A percentile compares a stretch with the other conserved stretches of the same genome.
Evolutionary conservation across 2,329 filamentous ascomycete species (phyloP).

Genomic region (Colletotrichum sp.): DNA sequence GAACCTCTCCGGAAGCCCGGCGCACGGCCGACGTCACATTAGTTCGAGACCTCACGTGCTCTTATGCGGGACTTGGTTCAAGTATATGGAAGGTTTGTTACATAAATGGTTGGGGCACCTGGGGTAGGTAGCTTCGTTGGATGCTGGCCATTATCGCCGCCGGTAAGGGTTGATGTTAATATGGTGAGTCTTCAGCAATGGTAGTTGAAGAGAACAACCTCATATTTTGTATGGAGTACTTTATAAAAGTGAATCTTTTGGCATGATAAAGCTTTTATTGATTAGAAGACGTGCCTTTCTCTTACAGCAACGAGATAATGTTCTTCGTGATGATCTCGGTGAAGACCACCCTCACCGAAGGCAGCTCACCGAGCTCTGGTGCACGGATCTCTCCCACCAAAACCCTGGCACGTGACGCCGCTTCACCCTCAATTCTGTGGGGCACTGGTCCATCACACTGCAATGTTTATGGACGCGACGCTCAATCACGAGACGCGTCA

Average conservation of each 20-base stretch:
- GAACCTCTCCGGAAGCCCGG: neutral
- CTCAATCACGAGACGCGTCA: no score
- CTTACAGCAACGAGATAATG: fast-evolving
- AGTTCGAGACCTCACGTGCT: neutral
- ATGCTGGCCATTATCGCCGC: neutral
- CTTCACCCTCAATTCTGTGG: no score
- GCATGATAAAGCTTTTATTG: no score
- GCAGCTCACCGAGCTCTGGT: neutral
- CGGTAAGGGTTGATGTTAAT: no score
- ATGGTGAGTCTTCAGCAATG: no score
- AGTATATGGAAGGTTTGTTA: neutral
- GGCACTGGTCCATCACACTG: no score
- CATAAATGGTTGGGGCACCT: neutral
- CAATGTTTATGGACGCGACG: no score
- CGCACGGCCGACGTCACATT: neutral
- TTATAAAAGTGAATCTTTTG: no score
- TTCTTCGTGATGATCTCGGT: neutral
- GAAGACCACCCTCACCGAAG: neutral
- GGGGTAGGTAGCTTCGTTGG: neutral
- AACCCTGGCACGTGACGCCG: neutral
- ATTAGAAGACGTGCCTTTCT: neutral
- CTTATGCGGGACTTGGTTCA: neutral
- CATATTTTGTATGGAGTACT: no score
- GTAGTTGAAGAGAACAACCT: no score
- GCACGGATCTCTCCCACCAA: neutral